These are phyloP conservation scores for Mallotus japonicus DNA, from an alignment of 441 rosid species.

Conservation along the genomic window DNA sequence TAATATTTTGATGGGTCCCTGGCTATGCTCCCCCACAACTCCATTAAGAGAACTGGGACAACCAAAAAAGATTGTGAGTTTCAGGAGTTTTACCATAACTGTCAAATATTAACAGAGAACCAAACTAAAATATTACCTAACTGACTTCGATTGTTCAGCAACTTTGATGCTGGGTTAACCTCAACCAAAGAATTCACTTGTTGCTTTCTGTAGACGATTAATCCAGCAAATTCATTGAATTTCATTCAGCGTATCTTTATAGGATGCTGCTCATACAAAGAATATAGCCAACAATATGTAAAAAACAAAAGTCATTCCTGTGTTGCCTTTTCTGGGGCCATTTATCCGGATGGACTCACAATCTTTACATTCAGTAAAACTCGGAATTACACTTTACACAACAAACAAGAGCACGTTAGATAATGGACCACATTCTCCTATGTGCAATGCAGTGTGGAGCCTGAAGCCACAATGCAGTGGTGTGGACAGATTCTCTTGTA, in stretches of 20 bases:
- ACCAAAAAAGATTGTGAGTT: background rate
- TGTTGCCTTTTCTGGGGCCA: no score
- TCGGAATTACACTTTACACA: background rate
- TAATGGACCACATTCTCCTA: background rate
- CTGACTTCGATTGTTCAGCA: conserved; percentile 27
- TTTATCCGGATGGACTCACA: no score
- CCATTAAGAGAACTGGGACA: background rate
- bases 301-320: background rate
- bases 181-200: conserved; percentile 5
- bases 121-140: background rate
- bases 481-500: background rate
- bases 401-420: background rate
- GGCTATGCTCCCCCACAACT: background rate
- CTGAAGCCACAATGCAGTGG: background rate
- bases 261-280: background rate
- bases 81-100: background rate
- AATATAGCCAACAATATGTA: background rate
- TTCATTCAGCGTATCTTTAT: background rate
- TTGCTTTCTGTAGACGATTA: background rate
- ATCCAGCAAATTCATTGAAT: background rate
- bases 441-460: background rate
- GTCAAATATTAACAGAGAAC: background rate
- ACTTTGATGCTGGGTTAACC: conserved; percentile 6
- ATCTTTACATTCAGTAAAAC: background rate
- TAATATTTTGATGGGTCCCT: background rate